Conservation (phyloP, 306 rosid species). For the Comarum palustre region DNA sequence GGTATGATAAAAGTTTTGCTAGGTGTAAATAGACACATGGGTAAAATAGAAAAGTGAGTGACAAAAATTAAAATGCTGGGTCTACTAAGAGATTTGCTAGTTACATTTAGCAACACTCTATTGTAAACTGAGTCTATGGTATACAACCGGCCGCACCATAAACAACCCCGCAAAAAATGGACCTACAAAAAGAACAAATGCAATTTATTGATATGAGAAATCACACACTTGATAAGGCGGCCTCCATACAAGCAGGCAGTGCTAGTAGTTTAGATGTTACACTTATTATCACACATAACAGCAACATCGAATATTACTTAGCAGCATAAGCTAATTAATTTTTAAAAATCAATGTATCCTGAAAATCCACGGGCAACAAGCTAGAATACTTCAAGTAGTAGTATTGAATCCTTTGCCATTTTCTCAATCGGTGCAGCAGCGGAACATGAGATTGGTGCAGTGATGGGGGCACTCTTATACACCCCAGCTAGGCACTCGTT, state of each 20-base stretch:
- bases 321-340: slow-evolving; percentile 1
- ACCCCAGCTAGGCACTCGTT: slow-evolving; percentile 23
- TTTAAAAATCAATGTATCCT: background rate
- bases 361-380: slow-evolving; percentile 1
- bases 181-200: background rate
- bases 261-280: background rate
- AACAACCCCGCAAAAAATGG: background rate
- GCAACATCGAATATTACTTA: background rate
- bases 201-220: background rate
- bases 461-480: slow-evolving; percentile 24
- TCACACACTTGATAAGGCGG: background rate
- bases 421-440: slow-evolving; percentile 31
- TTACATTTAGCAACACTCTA: too few relatives aligned
- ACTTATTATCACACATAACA: background rate
- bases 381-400: background rate
- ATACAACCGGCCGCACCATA: too few relatives aligned
- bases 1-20: too few relatives aligned
- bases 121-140: too few relatives aligned
- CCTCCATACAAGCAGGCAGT: background rate
- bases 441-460: slow-evolving; percentile 36
- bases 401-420: background rate
- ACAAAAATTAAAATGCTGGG: too few relatives aligned
- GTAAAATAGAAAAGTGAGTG: too few relatives aligned
- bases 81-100: too few relatives aligned
- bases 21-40: too few relatives aligned